Evolutionary conservation across 2,329 filamentous ascomycete species (phyloP).

Genomic region (Colletotrichum sp.): DNA sequence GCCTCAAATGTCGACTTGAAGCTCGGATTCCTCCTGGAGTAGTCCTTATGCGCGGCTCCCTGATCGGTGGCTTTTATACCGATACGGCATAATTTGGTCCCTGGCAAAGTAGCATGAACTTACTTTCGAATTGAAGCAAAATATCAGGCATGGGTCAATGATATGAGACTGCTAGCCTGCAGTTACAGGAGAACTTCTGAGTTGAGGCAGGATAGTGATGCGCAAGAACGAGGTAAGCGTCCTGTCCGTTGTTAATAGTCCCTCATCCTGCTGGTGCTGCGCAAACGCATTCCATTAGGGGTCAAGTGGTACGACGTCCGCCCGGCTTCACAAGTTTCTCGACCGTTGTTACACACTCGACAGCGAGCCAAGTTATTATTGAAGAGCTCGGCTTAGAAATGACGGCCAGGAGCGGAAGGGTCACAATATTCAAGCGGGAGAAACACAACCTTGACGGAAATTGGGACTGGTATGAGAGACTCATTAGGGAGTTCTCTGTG

Average conservation of each 20-base stretch:
- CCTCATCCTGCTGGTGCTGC: neutral
- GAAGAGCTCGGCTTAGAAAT: neutral
- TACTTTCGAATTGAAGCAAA: neutral
- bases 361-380: neutral
- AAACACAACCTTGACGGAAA: no score
- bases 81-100: neutral
- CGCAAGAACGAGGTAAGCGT: neutral
- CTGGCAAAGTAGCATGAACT: neutral
- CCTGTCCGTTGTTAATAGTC: neutral
- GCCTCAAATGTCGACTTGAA: neutral
- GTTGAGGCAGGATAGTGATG: neutral
- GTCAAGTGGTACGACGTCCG: neutral
- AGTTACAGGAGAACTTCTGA: neutral
- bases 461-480: no score
- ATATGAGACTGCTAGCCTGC: neutral
- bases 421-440: no score
- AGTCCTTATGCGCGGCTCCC: rapidly evolving
- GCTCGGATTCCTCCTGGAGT: neutral
- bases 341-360: neutral
- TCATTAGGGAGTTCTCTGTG: neutral
- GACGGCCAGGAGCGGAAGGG: no score
- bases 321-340: neutral
- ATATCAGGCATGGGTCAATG: neutral
- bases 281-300: neutral
- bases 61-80: neutral